A percentile compares a stretch with the other conserved stretches of the same genome.
phyloP scores from a whole-genome alignment of 2,329 filamentous ascomycete genomes.

The Geosmithia flava region DNA sequence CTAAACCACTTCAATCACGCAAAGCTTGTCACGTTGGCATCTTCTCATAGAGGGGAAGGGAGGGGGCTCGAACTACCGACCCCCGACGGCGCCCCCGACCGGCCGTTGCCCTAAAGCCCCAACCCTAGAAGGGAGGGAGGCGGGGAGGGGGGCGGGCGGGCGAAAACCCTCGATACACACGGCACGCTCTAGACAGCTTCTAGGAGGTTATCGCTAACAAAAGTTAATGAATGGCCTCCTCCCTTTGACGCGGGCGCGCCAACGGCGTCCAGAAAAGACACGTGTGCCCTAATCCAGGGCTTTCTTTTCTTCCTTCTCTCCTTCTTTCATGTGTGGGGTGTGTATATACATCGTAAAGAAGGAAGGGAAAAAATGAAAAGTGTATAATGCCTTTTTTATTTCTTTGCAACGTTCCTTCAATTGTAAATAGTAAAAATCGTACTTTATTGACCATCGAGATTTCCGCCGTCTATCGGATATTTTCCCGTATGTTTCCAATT shows the following conservation, averaged over 20 bases:
- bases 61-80: not conserved
- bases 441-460: not conserved
- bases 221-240: no score
- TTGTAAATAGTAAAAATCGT: not conserved
- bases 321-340: not conserved
- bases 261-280: not conserved
- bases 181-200: not conserved
- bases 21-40: no score
- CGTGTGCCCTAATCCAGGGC: not conserved
- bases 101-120: not conserved
- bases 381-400: no score
- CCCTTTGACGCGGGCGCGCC: not conserved
- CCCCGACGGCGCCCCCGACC: no score
- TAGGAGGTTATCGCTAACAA: not conserved
- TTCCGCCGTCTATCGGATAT: not conserved
- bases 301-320: no score
- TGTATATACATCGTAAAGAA: not conserved
- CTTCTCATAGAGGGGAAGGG: not conserved
- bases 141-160: no score
- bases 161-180: not conserved
- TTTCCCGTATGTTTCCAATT: not conserved
- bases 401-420: no score
- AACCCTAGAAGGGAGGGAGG: not conserved
- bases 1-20: no score
- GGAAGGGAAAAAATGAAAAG: no score